Evolutionary conservation across 1,139 yeast species (phyloP).

Genomic region (Suhomyces taliae): DNA sequence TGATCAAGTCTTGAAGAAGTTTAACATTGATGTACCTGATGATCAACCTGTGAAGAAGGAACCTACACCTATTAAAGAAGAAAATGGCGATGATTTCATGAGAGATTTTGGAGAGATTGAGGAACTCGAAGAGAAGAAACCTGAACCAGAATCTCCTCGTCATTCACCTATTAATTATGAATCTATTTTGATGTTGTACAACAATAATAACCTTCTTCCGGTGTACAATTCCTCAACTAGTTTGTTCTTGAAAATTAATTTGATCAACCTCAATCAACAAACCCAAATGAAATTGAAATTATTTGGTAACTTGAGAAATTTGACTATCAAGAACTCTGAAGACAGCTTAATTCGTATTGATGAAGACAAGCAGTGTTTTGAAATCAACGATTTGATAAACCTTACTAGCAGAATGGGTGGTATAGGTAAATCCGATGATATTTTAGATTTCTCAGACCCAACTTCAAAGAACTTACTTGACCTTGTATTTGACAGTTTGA

Average conservation of each 20-base stretch:
- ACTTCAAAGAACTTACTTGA: conserved; percentile 20
- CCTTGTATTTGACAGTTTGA: conserved; percentile 30
- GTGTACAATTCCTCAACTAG: conserved; percentile 35
- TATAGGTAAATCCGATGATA: conserved; percentile 2
- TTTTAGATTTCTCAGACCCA: conserved; percentile 3
- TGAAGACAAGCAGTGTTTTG: conserved; percentile 26
- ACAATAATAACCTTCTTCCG: conserved; percentile 36
- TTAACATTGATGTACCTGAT: conserved; percentile 5
- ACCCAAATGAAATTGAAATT: conserved; percentile 30
- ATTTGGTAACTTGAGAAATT: conserved; percentile 33
- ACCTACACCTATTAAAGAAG: neutral
- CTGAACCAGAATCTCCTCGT: neutral
- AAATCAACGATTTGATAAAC: conserved; percentile 28
- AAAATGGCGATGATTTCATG: neutral
- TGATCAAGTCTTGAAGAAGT: conserved; percentile 10
- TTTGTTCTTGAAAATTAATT: conserved; percentile 34
- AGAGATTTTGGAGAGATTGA: neutral
- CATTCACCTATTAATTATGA: conserved; percentile 21
- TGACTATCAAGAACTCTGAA: conserved; percentile 18
- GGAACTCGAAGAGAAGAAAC: neutral
- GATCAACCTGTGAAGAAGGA: neutral
- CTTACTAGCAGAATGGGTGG: conserved; percentile 23
- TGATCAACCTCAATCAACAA: conserved; percentile 23
- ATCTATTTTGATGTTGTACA: conserved; percentile 35
- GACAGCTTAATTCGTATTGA: conserved; percentile 24